phyloP scores from a whole-genome alignment of 2,329 filamentous ascomycete genomes.

The Fusarium pseudoanthophilum region DNA sequence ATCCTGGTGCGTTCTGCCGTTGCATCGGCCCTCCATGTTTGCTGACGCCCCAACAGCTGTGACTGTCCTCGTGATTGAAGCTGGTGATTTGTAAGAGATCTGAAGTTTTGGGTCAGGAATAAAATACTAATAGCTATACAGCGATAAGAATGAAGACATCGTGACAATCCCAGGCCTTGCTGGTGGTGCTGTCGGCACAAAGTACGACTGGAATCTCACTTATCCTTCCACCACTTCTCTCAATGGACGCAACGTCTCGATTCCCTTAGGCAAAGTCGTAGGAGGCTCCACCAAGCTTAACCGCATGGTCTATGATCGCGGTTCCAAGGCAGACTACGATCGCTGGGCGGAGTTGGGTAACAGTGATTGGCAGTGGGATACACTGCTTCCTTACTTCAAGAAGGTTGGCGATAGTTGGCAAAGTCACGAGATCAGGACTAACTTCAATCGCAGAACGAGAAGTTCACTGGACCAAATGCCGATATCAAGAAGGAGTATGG shows the following conservation, averaged over 20 bases:
- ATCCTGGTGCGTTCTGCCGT: constrained; percentile 20
- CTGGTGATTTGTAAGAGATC: constrained; percentile 34
- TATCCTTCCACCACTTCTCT: constrained; percentile 19
- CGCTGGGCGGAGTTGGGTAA: constrained; percentile 60
- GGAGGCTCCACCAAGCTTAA: constrained; percentile 57
- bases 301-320: constrained; percentile 52
- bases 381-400: constrained; percentile 57
- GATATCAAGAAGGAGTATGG: constrained; percentile 28
- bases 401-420: constrained; percentile 46
- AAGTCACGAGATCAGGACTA: neutral
- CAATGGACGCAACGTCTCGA: constrained; percentile 27
- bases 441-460: constrained; percentile 24
- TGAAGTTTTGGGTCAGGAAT: accelerated
- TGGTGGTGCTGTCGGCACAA: constrained; percentile 38
- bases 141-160: constrained; percentile 34
- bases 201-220: constrained; percentile 40
- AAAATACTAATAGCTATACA: neutral
- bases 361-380: constrained; percentile 52
- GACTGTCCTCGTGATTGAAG: constrained; percentile 37
- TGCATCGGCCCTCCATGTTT: neutral
- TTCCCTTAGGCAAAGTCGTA: constrained; percentile 48
- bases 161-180: constrained; percentile 38
- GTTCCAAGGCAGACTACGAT: constrained; percentile 54
- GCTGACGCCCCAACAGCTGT: constrained; percentile 16
- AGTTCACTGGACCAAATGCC: constrained; percentile 16